phyloP scores from a whole-genome alignment of 2,329 filamentous ascomycete species.

The Zymoseptoria crescenta region DNA sequence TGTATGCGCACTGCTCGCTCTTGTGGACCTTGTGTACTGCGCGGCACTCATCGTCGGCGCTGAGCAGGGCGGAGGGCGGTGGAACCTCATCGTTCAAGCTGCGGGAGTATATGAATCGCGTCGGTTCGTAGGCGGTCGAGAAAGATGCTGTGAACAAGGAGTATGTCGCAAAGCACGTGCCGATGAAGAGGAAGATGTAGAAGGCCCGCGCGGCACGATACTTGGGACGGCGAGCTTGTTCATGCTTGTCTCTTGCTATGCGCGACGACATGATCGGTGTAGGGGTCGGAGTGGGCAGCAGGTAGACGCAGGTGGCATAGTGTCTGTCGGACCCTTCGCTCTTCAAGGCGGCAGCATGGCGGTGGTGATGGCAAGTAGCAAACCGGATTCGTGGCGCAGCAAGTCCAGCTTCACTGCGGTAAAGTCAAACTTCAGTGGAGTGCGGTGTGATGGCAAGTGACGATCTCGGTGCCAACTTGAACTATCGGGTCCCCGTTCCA shows the following conservation, averaged over 20 bases:
- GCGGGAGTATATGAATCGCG: neutral
- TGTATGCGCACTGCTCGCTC: conserved; percentile 75
- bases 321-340: neutral
- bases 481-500: neutral
- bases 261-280: neutral
- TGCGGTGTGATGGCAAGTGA: neutral
- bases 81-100: neutral
- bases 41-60: conserved; percentile 55
- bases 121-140: neutral
- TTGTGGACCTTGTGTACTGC: conserved; percentile 61
- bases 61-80: conserved; percentile 1
- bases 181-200: conserved; percentile 37
- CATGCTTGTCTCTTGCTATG: neutral
- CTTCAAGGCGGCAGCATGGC: neutral
- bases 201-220: conserved; percentile 41
- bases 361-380: neutral
- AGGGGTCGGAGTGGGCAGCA: neutral
- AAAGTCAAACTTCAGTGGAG: neutral
- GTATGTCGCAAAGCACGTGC: conserved; percentile 19
- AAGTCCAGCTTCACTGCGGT: neutral
- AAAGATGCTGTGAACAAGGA: conserved; percentile 11
- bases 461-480: neutral
- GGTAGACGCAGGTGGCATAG: neutral
- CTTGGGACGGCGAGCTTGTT: conserved; percentile 3
- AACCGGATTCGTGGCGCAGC: neutral